Evolutionary conservation across 768 basidiomycete genomes (phyloP).

Genomic region (Suillus hirtellus): DNA sequence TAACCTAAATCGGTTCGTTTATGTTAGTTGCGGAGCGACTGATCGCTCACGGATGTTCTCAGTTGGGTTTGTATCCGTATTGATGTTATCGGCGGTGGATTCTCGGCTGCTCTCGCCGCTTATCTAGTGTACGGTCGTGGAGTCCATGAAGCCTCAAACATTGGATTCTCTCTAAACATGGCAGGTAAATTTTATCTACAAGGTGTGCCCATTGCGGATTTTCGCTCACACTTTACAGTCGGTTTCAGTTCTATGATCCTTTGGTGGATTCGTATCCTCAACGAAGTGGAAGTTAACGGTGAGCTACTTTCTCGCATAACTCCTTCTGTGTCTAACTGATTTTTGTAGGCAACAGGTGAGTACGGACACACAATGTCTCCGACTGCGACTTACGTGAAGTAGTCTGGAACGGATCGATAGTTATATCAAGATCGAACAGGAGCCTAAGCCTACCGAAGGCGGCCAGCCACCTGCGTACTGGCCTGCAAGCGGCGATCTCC

Average conservation of each 20-base stretch:
- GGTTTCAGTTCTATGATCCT: constrained; percentile 58
- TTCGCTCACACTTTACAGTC: constrained; percentile 30
- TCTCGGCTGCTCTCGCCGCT: constrained; percentile 48
- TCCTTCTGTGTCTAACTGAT: background rate
- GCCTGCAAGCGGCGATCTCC: constrained; percentile 58
- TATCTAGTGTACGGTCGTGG: constrained; percentile 51
- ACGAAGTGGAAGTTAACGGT: constrained; percentile 49
- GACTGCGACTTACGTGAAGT: background rate
- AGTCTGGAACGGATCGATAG: constrained; percentile 54
- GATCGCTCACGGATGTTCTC: background rate
- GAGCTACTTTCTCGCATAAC: constrained; percentile 10
- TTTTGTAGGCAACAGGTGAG: constrained; percentile 18
- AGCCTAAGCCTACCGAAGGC: constrained; percentile 39
- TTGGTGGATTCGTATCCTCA: constrained; percentile 46
- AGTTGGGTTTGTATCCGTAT: constrained; percentile 55
- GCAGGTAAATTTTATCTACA: constrained; percentile 31
- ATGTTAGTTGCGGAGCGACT: background rate
- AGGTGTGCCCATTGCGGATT: background rate
- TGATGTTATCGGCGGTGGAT: constrained; percentile 56
- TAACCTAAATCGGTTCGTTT: constrained; percentile 43
- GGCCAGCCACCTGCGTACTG: constrained; percentile 63
- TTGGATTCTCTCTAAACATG: constrained; percentile 42
- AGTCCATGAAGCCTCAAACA: constrained; percentile 40
- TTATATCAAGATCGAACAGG: constrained; percentile 59
- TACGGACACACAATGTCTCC: background rate